Evolutionary conservation across 2,329 filamentous ascomycete genomes (phyloP).

Genomic region (Paradendryphiella salina): DNA sequence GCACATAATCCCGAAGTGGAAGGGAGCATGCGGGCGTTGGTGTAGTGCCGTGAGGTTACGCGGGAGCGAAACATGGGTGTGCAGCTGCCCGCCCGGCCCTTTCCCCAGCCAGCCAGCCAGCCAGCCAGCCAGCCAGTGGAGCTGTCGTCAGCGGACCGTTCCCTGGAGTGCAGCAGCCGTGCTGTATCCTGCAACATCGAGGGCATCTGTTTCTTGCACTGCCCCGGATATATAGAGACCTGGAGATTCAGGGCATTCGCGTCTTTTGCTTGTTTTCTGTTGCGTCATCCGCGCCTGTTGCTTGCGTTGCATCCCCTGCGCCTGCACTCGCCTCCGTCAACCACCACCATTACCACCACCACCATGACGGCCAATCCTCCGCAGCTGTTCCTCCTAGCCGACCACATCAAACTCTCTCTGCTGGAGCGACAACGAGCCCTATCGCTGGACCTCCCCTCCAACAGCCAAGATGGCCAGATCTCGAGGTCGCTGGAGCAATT

Average conservation of each 20-base stretch:
- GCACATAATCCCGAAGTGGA: conserved; percentile 19
- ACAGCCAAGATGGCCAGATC: conserved; percentile 85
- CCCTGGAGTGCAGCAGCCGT: conserved; percentile 20
- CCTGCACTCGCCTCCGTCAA: neutral
- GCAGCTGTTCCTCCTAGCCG: conserved; percentile 88
- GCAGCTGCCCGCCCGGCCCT: neutral
- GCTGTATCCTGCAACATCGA: conserved; percentile 8
- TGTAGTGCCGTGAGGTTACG: conserved; percentile 19
- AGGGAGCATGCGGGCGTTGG: conserved; percentile 20
- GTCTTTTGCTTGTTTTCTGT: neutral
- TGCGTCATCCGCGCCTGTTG: conserved; percentile 6
- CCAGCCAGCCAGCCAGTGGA: neutral
- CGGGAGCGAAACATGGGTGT: conserved; percentile 27
- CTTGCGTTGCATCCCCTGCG: too few relatives aligned
- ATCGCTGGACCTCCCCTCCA: conserved; percentile 74
- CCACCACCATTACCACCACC: conserved; percentile 9
- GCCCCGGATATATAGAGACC: neutral
- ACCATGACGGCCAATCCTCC: conserved; percentile 56
- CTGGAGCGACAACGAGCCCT: conserved; percentile 88
- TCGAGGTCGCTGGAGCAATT: conserved; percentile 86
- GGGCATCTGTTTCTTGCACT: neutral
- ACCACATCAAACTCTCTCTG: conserved; percentile 95
- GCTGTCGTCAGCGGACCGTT: conserved; percentile 22
- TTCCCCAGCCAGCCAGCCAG: too few relatives aligned
- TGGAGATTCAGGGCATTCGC: neutral